Evolutionary conservation across 805 yeast genomes (phyloP).

Genomic region (Nakazawaea molendinolei): DNA sequence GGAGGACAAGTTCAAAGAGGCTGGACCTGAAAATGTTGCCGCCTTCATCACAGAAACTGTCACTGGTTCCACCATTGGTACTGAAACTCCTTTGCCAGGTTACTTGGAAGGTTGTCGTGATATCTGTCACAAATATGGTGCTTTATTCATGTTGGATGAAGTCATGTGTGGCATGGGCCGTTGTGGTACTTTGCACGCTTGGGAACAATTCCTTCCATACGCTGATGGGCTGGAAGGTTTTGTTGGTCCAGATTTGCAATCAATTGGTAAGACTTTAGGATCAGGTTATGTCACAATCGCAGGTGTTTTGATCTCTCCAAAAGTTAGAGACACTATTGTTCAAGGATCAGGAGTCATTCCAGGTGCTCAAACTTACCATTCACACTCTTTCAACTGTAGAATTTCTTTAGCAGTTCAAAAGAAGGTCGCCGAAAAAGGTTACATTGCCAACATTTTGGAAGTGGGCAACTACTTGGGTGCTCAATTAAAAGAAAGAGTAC

Average conservation of each 20-base stretch:
- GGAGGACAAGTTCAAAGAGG: conserved; percentile 30
- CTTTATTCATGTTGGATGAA: conserved; percentile 42
- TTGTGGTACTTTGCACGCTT: conserved; percentile 39
- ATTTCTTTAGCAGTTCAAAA: conserved; percentile 41
- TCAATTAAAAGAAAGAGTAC: conserved; percentile 24
- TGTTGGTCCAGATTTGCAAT: conserved; percentile 40
- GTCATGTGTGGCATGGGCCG: conserved; percentile 53
- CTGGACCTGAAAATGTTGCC: conserved; percentile 36
- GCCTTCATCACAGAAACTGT: conserved; percentile 37
- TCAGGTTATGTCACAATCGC: conserved; percentile 46
- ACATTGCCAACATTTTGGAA: conserved; percentile 33
- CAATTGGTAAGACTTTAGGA: conserved; percentile 44
- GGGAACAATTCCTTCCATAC: conserved; percentile 31
- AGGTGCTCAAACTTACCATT: conserved; percentile 47
- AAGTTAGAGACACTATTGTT: conserved; percentile 29
- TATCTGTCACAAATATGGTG: conserved; percentile 43
- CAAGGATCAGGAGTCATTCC: conserved; percentile 32
- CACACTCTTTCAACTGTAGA: conserved; percentile 37
- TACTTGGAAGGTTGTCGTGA: conserved; percentile 37
- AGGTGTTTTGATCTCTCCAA: conserved; percentile 38
- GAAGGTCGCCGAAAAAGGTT: conserved; percentile 28
- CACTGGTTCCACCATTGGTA: conserved; percentile 38
- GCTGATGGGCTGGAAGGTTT: conserved; percentile 21
- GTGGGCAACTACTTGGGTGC: conserved; percentile 38
- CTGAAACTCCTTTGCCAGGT: conserved; percentile 35